Evolutionary conservation across 1,284 basidiomycete species (phyloP), one percentile per base, ranked within the genome.

Genomic region (Microbotryum intermedium): DNA sequence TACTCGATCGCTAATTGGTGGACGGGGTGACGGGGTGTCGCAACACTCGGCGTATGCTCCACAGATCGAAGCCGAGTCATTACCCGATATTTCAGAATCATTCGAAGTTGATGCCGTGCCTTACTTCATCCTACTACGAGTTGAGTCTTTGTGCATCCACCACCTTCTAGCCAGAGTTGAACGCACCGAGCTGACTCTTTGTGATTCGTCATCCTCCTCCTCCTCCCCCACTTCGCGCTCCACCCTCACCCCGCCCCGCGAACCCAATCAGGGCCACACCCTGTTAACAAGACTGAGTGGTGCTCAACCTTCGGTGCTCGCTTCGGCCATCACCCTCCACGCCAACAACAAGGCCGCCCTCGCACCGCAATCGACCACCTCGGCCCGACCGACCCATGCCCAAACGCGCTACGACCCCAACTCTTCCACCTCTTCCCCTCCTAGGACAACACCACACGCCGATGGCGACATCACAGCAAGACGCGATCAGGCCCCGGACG

Each of bases 41-140:
- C n/a, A n/a, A n/a, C n/a, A n/a, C n/a, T n/a, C n/a, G n/a, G n/a
- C n/a, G n/a, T n/a, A n/a, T n/a, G n/a, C n/a, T n/a, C n/a, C n/a
- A 8, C 72, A 91, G 86, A 88, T 97, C 44, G 90, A 97, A 73
- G 94, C 93, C 1, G 93, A 98, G 75, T 76, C 80, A 20, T 84
- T 90, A 70, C 76, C 82, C 16, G 94, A 97, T 58, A 93, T 98
- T 54, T 81, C 91, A 6, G 93, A 97, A 73, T 90, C 88, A 7
- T 98, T 98, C 70, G 86, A 92, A 30, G 83, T 98, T 59, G 85
- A 93, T 72, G 84, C 88, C 9, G 94, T 98, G 4, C 94, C 95
- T 0, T 80, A 85, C 1, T 87, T 93, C 70, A 76, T 97, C 55
- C 75, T 98, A 57, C 82, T 98, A 29, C 81, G 85, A 66, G 82